Base-by-base conservation (phyloP, 805 yeast genomes). In the Wickerhamiella spandovensis region DNA sequence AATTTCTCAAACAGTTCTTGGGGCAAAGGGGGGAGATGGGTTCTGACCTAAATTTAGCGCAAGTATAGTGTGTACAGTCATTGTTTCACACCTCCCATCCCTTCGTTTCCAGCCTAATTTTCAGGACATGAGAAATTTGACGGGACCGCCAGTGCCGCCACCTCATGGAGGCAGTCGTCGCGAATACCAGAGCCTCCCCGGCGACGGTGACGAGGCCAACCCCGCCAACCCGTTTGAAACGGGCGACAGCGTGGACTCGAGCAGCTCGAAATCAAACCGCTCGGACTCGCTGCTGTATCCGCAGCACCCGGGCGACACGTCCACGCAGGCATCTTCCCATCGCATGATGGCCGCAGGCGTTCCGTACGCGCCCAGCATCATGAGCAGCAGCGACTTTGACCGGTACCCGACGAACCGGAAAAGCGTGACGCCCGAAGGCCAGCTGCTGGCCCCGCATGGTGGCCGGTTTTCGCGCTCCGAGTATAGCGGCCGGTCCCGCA, bases 351-450 rank as follows among this genome's bases (percentile, higher is more conserved):
- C 10, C 17, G 46, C 25, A 4, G 21, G 38, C 39, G 24, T 17
- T 15, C 46, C 38, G 35, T 28, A 28, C 12, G 46, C 52, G 20
- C 58, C 59, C 13, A 48, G 55, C 41, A 35, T 56, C 3, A 47
- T 55, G 43, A 41, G 51, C 21, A 58, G 62, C 28, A 48, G 55
- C 25, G 69, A 64, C 45, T 63, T 61, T 44, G 69, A 66, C 56
- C 58, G 70, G 37, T 66, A 66, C 54, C 69, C 70, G 20, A 35
- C 39, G 20, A 55, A 61, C 32, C 54, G 67, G 12, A 58, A 50
- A 25, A 55, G 25, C 51, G 53, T 10, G 51, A 47, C 20, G 42
- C 49, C 37, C 23, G 43, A 22, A 23, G 39, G 46, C 24, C 28
- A 28, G 23, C 38, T 44, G 38, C 17, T 18, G 22, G 35, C 30